These are phyloP conservation scores for Blastobotrys malaysiensis DNA, from an alignment of 1,139 yeast species.

Conservation along the genomic window DNA sequence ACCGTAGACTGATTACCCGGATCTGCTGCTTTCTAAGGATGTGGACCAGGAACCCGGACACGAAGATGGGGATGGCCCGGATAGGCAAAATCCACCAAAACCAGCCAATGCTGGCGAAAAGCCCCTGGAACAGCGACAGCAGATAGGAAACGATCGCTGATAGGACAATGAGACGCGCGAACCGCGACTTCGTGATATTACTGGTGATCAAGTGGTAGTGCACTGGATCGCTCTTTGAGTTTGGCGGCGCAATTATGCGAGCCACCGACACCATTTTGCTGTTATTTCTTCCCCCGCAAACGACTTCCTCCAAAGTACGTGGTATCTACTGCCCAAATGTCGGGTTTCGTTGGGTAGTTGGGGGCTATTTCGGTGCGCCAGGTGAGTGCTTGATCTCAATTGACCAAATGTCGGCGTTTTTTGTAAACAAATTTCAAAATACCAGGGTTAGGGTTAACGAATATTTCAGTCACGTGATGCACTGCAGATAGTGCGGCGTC, in stretches of 20 bases:
- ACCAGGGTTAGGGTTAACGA: background rate
- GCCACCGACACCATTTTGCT: conserved; percentile 20
- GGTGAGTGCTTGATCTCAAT: no score
- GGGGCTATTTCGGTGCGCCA: no score
- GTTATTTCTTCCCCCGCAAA: background rate
- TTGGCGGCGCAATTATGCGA: conserved; percentile 19
- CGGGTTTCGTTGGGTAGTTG: no score
- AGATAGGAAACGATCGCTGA: conserved; percentile 20
- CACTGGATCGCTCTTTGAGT: conserved; percentile 14
- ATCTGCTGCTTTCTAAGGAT: conserved; percentile 28
- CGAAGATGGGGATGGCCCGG: conserved; percentile 20
- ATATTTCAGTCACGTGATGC: background rate
- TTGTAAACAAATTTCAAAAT: background rate
- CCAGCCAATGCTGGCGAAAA: conserved; percentile 18
- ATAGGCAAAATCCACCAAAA: conserved; percentile 26
- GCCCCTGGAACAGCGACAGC: conserved; percentile 16
- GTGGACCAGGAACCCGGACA: conserved; percentile 25
- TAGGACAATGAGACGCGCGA: conserved; percentile 25
- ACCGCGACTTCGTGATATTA: conserved; percentile 28
- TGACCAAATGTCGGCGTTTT: background rate
- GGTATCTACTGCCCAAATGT: no score
- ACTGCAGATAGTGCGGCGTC: background rate
- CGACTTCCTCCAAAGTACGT: background rate
- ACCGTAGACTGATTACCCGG: conserved; percentile 16
- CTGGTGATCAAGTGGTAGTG: conserved; percentile 27